Evolutionary conservation across 1,284 basidiomycete genomes (phyloP).

Genomic region (Trichosporon ovoides): DNA sequence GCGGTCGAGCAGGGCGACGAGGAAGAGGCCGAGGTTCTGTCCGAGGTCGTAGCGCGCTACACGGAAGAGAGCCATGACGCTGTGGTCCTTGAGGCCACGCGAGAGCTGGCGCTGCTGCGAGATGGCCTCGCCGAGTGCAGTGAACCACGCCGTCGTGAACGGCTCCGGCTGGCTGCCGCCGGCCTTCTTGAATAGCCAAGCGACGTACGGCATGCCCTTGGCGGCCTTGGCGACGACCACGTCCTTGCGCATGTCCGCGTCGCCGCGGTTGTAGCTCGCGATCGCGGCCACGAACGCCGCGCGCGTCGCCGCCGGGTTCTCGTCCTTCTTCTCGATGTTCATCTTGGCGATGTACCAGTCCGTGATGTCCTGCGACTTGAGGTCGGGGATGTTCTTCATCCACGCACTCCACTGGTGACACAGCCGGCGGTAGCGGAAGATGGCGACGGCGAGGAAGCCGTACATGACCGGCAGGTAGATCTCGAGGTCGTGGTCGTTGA

Average conservation of each 20-base stretch:
- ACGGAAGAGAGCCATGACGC: slow-evolving; percentile 11
- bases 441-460: slow-evolving; percentile 3
- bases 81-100: slow-evolving; percentile 17
- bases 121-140: slow-evolving; percentile 9
- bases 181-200: slow-evolving; percentile 14
- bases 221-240: slow-evolving; percentile 8
- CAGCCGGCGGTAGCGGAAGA: slow-evolving; percentile 12
- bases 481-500: slow-evolving; percentile 14
- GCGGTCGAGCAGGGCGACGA: slow-evolving; percentile 17
- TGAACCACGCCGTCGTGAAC: slow-evolving; percentile 13
- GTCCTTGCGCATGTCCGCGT: slow-evolving; percentile 6
- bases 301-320: background rate
- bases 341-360: slow-evolving; percentile 7
- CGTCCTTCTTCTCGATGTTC: slow-evolving; percentile 6
- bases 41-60: slow-evolving; percentile 9
- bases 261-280: background rate
- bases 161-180: slow-evolving; percentile 2
- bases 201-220: slow-evolving; percentile 6
- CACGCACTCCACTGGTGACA: slow-evolving; percentile 14
- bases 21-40: slow-evolving; percentile 14
- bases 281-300: slow-evolving; percentile 6
- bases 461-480: slow-evolving; percentile 15
- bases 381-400: slow-evolving; percentile 12
- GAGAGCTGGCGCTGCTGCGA: slow-evolving; percentile 8
- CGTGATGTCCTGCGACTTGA: slow-evolving; percentile 8